Percentiles rank a stretch among this genome's conserved stretches.
Evolutionary conservation across 2,329 filamentous ascomycete species (phyloP).

Genomic region (Alternaria infectoria): DNA sequence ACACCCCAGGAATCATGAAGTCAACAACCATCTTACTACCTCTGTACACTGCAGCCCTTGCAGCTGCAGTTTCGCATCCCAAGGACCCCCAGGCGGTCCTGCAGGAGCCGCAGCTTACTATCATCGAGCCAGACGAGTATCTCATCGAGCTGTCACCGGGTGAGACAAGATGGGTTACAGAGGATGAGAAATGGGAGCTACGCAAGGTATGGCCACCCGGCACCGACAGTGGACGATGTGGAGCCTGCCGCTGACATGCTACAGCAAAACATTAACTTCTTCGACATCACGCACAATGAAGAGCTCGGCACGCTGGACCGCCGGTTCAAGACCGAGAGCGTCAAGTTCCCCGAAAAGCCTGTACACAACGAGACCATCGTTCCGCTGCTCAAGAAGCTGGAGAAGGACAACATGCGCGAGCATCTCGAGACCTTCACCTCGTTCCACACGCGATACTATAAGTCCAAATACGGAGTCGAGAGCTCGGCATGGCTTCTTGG

Average conservation of each 20-base stretch:
- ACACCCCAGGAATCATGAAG: conserved; percentile 36
- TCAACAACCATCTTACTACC: conserved; percentile 41
- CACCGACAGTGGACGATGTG: not conserved
- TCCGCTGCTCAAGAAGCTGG: conserved; percentile 71
- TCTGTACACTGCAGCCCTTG: conserved; percentile 39
- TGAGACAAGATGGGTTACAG: conserved; percentile 84
- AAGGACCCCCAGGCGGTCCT: conserved; percentile 38
- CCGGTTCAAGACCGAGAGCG: conserved; percentile 47
- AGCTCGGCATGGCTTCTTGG: conserved; percentile 86
- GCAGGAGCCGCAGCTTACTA: conserved; percentile 34
- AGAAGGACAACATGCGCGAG: conserved; percentile 75
- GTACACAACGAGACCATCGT: conserved; percentile 69
- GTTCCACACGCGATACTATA: conserved; percentile 85
- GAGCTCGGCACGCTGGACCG: conserved; percentile 62
- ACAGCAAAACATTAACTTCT: conserved; percentile 84
- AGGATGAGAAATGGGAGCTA: conserved; percentile 93
- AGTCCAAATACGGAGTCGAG: conserved; percentile 77
- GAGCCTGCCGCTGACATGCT: conserved; percentile 24
- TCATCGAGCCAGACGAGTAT: conserved; percentile 44
- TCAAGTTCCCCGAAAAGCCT: conserved; percentile 72
- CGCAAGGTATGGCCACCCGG: conserved; percentile 67
- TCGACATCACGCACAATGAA: conserved; percentile 85
- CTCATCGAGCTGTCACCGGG: conserved; percentile 86
- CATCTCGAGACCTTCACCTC: conserved; percentile 80
- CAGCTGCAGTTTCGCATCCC: conserved; percentile 33